Evolutionary conservation across 1,284 basidiomycete species (phyloP).

Genomic region (Malassezia restricta): DNA sequence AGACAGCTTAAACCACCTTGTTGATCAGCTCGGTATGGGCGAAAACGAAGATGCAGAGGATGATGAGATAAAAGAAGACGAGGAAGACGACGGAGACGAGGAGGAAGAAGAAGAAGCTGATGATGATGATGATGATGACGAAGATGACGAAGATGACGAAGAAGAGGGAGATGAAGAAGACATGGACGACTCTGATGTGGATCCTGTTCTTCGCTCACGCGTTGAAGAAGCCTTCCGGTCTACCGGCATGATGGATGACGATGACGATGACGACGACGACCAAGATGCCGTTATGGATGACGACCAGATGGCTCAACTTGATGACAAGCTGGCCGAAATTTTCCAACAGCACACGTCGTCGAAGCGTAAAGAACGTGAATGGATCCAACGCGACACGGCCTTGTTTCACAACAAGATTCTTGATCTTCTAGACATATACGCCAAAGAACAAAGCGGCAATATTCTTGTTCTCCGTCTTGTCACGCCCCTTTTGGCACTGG

Average conservation of each 20-base stretch:
- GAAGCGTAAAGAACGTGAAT: conserved; percentile 38
- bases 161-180: conserved; percentile 49
- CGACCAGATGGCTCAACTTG: conserved; percentile 92
- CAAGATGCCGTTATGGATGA: conserved; percentile 51
- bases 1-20: conserved; percentile 68
- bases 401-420: conserved; percentile 90
- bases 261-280: conserved; percentile 44
- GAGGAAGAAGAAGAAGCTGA: conserved; percentile 6
- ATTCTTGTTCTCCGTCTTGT: conserved; percentile 59
- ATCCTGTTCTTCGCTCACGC: conserved; percentile 56
- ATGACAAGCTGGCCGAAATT: conserved; percentile 78
- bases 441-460: conserved; percentile 59
- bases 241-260: conserved; percentile 56
- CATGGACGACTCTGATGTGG: conserved; percentile 49
- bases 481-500: conserved; percentile 63
- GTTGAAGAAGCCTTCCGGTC: conserved; percentile 66
- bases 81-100: conserved; percentile 48
- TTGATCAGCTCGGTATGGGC: conserved; percentile 49
- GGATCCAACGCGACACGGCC: conserved; percentile 46
- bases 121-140: conserved; percentile 50
- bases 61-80: conserved; percentile 18
- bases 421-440: conserved; percentile 73
- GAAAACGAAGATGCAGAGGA: conserved; percentile 17
- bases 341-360: conserved; percentile 61
- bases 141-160: conserved; percentile 49